Evolutionary conservation across 345 rosid genomes (phyloP).

Genomic region (Linum tenue): DNA sequence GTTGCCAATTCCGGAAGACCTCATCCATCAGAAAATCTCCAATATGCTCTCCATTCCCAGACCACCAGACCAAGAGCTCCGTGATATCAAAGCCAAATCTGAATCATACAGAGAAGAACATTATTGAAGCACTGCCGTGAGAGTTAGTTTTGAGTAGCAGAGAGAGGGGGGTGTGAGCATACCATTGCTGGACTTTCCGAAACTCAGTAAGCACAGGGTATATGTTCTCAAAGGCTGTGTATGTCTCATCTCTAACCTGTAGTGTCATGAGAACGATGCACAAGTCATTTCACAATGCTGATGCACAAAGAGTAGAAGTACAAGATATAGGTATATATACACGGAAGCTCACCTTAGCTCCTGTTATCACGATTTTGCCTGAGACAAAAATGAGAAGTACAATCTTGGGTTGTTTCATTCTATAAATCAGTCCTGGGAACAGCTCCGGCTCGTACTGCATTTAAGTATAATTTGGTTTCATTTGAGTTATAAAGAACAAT

Average conservation of each 20-base stretch:
- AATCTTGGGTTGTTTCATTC: constrained; percentile 94
- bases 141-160: neutral
- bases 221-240: constrained; percentile 90
- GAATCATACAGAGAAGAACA: neutral
- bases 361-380: constrained; percentile 95
- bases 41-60: no score
- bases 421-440: constrained; percentile 88
- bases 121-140: neutral
- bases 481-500: neutral
- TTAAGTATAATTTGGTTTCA: constrained; percentile 1
- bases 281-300: neutral
- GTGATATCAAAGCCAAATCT: no score
- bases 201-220: constrained; percentile 90
- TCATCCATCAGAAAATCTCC: no score
- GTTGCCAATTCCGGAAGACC: no score
- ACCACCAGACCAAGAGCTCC: no score
- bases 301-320: neutral
- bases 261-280: neutral
- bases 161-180: neutral
- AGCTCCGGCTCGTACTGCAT: constrained; percentile 97
- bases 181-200: constrained; percentile 88
- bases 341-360: constrained; percentile 68
- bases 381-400: constrained; percentile 94
- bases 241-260: constrained; percentile 85
- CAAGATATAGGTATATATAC: neutral